A percentile compares a stretch with the other conserved stretches of the same genome.
Conservation (phyloP, 225 moss, liverwort and hornwort genomes). For the Climacium dendroides region DNA sequence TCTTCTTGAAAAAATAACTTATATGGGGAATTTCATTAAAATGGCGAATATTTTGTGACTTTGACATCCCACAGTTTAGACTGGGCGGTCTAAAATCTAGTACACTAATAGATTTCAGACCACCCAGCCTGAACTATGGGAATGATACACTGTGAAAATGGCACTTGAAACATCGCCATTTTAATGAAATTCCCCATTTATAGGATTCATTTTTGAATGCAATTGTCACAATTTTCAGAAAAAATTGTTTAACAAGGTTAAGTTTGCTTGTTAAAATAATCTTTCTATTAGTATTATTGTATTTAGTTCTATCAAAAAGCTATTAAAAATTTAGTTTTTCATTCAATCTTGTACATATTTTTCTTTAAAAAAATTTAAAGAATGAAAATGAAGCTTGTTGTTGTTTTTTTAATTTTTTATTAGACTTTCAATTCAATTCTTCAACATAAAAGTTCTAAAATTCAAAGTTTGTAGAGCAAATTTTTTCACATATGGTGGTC, state of each 20-base stretch:
- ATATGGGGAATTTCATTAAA: too few species aligned
- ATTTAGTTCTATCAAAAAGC: background rate
- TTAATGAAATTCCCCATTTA: too few species aligned
- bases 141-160: too few species aligned
- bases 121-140: too few species aligned
- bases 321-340: background rate
- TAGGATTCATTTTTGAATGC: background rate
- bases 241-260: background rate
- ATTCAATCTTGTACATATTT: background rate
- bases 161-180: too few species aligned
- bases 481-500: background rate
- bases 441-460: background rate
- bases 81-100: too few species aligned
- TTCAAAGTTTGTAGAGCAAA: background rate
- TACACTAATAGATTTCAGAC: too few species aligned
- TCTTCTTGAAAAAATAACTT: background rate
- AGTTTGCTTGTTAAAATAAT: background rate
- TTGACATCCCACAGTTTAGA: too few species aligned
- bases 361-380: background rate
- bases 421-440: background rate
- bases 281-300: background rate
- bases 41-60: too few species aligned
- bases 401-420: too few species aligned
- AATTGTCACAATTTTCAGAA: background rate
- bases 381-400: too few species aligned